Conservation (phyloP, 352 stramenopile genomes). For the Thalassiosira livingstoniorum region DNA sequence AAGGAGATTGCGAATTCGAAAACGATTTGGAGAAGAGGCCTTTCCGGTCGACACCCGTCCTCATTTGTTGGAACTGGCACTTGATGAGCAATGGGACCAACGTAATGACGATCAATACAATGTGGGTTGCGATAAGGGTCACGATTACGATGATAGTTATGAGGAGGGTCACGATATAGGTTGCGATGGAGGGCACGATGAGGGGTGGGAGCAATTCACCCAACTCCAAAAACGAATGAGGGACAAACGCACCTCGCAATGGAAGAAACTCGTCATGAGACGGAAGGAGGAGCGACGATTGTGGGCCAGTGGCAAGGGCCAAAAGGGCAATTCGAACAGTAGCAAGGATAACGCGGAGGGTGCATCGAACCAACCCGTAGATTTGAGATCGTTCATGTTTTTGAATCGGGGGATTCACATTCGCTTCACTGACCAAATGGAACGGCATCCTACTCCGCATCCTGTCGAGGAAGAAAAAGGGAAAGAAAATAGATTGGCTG, state of each 20-base stretch:
- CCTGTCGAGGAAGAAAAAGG: no score
- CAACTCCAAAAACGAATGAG: constrained; percentile 31
- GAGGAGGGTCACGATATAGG: no score
- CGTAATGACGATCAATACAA: neutral
- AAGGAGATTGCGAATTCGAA: constrained; percentile 72
- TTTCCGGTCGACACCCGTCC: constrained; percentile 78
- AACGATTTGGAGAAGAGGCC: constrained; percentile 74
- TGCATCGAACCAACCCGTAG: neutral
- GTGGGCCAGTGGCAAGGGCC: constrained; percentile 32
- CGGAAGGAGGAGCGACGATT: constrained; percentile 43
- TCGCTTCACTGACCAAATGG: constrained; percentile 53
- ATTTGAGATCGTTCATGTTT: constrained; percentile 51
- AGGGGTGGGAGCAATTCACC: constrained; percentile 42
- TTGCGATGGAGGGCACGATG: no score
- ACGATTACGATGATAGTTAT: no score
- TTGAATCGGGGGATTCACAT: constrained; percentile 77
- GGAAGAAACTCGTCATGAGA: constrained; percentile 44
- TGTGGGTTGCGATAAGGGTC: no score
- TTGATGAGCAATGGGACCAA: constrained; percentile 8
- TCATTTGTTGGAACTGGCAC: constrained; percentile 25
- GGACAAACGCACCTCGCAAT: constrained; percentile 43
- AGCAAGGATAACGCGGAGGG: neutral
- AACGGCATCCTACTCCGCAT: neutral
- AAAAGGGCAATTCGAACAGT: neutral
- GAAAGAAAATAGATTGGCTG: no score